Base-by-base conservation (phyloP, 2,329 filamentous ascomycete species). In the Monosporascus sp. region DNA sequence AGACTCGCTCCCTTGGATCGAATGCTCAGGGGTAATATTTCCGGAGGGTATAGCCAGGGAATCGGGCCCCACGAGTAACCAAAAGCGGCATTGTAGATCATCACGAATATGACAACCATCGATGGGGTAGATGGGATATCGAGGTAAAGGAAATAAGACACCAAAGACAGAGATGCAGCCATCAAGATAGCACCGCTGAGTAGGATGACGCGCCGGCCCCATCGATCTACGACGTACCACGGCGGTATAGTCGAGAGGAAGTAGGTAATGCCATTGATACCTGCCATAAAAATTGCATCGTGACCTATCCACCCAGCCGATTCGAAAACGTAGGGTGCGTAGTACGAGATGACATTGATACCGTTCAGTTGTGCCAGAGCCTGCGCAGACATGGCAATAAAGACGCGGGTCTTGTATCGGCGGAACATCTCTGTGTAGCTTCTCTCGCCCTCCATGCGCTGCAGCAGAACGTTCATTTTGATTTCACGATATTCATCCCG, bases 321-420 rank as follows among this genome's bases (percentile, higher is more conserved):
- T 73, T 97, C 92, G 65, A 99, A 97, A 17, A 97, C 93, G 52
- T 95, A 85, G 0, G 94, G 94, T 1, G 94, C 94, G 68, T 99
- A 99, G 78, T 97, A 99, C 1, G 93, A 97, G 59, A 99, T 99
- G 69, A 99, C 94, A 73, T 99, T 99, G 76, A 99, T 99, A 60
- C 94, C 94, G 75, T 97, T 97, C 51, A 99, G 84, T 73, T 99
- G 94, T 27, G 94, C 94, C 60, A 99, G 83, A 6, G 87, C 91
- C 72, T 97, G 94, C 4, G 94, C 94, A 36, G 93, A 97, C 94
- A 97, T 97, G 73, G 94, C 94, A 69, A 97, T 97, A 67, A 97
- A 91, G 60, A 97, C 93, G 51, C 94, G 90, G 65, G 88, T 94
- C 68, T 81, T 83, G 76, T 97, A 97, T 58, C 90, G 85, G 65